Evolutionary conservation across 345 rosid species (phyloP), one percentile per base, ranked within the genome.

Genomic region (Pistacia integerrima): DNA sequence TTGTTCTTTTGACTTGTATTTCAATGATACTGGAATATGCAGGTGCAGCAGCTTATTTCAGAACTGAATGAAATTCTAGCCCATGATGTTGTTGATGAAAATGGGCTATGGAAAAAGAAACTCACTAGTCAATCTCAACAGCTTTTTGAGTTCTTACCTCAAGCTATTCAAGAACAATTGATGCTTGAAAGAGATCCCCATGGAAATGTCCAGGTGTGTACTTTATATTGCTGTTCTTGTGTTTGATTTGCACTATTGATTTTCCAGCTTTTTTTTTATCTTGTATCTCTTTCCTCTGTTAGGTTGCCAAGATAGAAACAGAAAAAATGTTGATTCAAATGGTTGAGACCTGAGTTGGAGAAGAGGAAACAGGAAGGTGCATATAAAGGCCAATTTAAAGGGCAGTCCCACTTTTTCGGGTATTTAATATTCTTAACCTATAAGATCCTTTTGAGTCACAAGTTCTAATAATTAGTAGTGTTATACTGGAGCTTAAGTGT

Each of bases 111-210:
- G 99, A 96, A 96, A 80, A 88, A 86, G 81, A 96, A 92, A 71
- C 98, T 96, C 77, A 76, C 81, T 49, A 28, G 64, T 8, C 90
- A 89, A 44, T 92, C 94, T 71, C 70, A 85, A 51, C 85, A 86
- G 84, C 94, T 94, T 73, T 96, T 93, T 76, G 97, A 96, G 51
- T 84, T 93, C 73, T 84, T 96, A 74, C 99, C 99, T 30, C 84
- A 70, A 74, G 90, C 94, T 76, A 96, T 93, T 83, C 97, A 89
- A 77, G 97, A 96, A 84, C 99, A 96, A 76, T 75, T 96, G 80
- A 81, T 96, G 90, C 97, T 96, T 79, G 99, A 96, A 84, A 90
- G 99, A 86, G 99, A 96, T 85, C 99, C 98, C 49, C 99, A 96
- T 84, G 99, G 99, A 82, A 96, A 96, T 80, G 99, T 96, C 75